Evolutionary conservation across 2,329 filamentous ascomycete genomes (phyloP).

Genomic region (Alternaria gaisen): DNA sequence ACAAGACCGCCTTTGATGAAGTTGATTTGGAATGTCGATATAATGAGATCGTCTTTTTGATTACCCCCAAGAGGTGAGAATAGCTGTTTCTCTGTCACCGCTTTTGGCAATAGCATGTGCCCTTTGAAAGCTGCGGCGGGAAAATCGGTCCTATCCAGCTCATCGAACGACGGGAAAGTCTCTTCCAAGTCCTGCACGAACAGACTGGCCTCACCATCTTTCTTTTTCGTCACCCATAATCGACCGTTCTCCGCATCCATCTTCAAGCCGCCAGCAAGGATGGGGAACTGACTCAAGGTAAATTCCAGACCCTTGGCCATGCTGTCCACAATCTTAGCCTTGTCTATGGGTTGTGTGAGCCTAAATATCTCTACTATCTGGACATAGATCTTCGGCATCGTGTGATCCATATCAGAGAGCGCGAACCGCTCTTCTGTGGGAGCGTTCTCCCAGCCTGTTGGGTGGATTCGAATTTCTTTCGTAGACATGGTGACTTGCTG

Average conservation of each 20-base stretch:
- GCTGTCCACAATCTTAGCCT: constrained; percentile 18
- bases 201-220: constrained; percentile 19
- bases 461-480: background rate
- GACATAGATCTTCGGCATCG: constrained; percentile 32
- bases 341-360: constrained; percentile 13
- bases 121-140: background rate
- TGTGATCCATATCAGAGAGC: constrained; percentile 10
- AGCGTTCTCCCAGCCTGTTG: constrained; percentile 1
- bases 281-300: constrained; percentile 24
- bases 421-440: background rate
- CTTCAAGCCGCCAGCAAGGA: constrained; percentile 22
- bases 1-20: constrained; percentile 42
- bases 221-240: constrained; percentile 26
- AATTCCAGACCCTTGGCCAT: constrained; percentile 24
- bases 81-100: constrained; percentile 6
- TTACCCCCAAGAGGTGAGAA: constrained; percentile 3
- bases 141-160: constrained; percentile 28
- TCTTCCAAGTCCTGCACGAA: constrained; percentile 21
- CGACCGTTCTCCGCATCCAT: constrained; percentile 21
- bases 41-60: background rate
- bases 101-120: constrained; percentile 2
- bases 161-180: constrained; percentile 21
- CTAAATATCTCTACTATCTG: constrained; percentile 27
- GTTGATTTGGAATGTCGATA: constrained; percentile 35
- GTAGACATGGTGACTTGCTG: background rate